A percentile compares a stretch with the other conserved stretches of the same genome.
Conservation (phyloP, 2,329 filamentous ascomycete species). For the Alternaria metachromatica region DNA sequence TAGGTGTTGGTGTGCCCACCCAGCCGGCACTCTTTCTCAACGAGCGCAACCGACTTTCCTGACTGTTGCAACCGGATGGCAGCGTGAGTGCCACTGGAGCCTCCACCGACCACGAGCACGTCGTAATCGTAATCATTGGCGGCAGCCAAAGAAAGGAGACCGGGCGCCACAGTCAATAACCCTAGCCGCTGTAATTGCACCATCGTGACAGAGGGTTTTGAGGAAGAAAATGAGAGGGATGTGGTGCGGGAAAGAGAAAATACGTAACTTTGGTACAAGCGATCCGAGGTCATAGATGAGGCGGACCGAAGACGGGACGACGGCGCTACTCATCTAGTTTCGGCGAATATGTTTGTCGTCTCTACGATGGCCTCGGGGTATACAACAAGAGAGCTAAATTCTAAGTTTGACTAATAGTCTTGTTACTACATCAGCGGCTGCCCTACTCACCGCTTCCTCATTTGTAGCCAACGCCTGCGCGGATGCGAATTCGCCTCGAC, state of each 20-base stretch:
- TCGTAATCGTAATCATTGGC: slow-evolving; percentile 1
- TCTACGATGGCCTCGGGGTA: not conserved
- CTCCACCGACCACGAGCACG: slow-evolving; percentile 1
- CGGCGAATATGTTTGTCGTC: not conserved
- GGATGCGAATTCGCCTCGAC: not conserved
- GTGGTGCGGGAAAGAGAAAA: not conserved
- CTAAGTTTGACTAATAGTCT: not conserved
- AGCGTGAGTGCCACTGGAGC: slow-evolving; percentile 1
- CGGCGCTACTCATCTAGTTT: not conserved
- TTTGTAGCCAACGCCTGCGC: not conserved
- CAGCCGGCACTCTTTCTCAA: slow-evolving; percentile 2
- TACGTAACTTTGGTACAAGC: not conserved
- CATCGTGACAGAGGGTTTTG: not conserved
- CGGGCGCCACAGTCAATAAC: not conserved
- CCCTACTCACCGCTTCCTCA: not conserved
- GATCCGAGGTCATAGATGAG: not conserved
- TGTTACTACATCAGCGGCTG: not conserved
- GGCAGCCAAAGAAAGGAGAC: not conserved
- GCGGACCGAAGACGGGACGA: not conserved
- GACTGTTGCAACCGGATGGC: not conserved
- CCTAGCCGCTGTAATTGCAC: not conserved
- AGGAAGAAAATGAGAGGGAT: not conserved
- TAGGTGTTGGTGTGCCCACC: slow-evolving; percentile 1
- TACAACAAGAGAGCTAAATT: not conserved
- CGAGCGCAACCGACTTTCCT: slow-evolving; percentile 2